Evolutionary conservation across 2,329 filamentous ascomycete species (phyloP).

Genomic region (Zymoseptoria passerinii): DNA sequence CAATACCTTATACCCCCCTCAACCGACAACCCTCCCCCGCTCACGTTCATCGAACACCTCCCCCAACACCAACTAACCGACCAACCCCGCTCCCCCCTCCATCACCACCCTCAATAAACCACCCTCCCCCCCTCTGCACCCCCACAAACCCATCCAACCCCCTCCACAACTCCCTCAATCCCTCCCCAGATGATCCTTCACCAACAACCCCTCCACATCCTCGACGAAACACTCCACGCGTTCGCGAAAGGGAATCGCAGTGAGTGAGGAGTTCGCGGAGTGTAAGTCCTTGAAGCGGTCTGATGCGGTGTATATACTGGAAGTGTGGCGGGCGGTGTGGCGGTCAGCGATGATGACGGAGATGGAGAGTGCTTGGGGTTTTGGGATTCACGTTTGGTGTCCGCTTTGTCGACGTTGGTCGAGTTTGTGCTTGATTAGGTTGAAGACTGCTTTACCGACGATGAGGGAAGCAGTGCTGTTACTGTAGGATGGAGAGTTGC

Average conservation of each 20-base stretch:
- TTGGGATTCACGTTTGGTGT: not conserved
- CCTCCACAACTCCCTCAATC: not conserved
- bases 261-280: not conserved
- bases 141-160: not conserved
- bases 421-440: not conserved
- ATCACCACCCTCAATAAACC: too few relatives aligned
- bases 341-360: not conserved
- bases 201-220: not conserved
- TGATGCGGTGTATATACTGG: not conserved
- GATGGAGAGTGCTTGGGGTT: not conserved
- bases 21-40: too few relatives aligned
- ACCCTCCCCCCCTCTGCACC: too few relatives aligned
- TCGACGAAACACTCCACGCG: not conserved
- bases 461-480: not conserved
- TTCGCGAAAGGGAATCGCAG: not conserved
- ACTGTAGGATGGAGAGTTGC: fast-evolving
- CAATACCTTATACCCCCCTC: too few relatives aligned
- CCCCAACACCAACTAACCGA: too few relatives aligned
- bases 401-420: not conserved
- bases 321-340: too few relatives aligned
- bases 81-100: too few relatives aligned
- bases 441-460: not conserved
- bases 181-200: not conserved
- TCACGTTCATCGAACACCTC: too few relatives aligned
- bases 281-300: not conserved